These are phyloP conservation scores for Sugiyamaella qingdaonensis DNA, from an alignment of 805 yeast species.

Conservation along the genomic window DNA sequence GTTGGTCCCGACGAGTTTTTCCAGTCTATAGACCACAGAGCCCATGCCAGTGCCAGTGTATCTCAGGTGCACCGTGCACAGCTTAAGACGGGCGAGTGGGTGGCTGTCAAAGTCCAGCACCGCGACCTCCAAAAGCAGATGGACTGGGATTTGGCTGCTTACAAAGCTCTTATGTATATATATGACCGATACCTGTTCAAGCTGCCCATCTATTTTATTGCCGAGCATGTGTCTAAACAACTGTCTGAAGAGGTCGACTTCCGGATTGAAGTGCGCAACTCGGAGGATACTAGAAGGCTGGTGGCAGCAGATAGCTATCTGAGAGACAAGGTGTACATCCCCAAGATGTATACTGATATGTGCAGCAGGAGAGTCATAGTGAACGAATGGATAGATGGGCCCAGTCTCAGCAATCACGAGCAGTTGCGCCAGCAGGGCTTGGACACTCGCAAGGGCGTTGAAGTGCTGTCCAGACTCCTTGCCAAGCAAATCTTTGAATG, in stretches of 20 bases:
- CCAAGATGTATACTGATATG: slow-evolving; percentile 44
- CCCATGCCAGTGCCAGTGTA: slow-evolving; percentile 77
- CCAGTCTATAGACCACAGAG: slow-evolving; percentile 47
- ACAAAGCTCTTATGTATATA: slow-evolving; percentile 45
- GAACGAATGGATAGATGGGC: slow-evolving; percentile 77
- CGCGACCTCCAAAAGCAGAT: slow-evolving; percentile 58
- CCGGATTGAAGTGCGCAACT: slow-evolving; percentile 51
- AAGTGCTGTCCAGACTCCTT: slow-evolving; percentile 47
- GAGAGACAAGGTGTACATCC: slow-evolving; percentile 48
- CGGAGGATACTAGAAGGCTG: slow-evolving; percentile 37
- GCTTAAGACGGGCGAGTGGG: slow-evolving; percentile 60
- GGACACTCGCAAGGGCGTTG: slow-evolving; percentile 43
- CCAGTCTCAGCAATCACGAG: slow-evolving; percentile 46
- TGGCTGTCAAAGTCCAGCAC: slow-evolving; percentile 92
- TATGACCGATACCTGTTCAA: slow-evolving; percentile 55
- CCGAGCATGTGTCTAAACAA: slow-evolving; percentile 54
- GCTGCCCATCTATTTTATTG: slow-evolving; percentile 56
- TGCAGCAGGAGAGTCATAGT: slow-evolving; percentile 52
- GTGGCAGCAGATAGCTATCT: slow-evolving; percentile 44
- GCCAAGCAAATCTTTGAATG: slow-evolving; percentile 59
- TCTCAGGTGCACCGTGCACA: slow-evolving; percentile 86
- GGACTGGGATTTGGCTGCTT: slow-evolving; percentile 57
- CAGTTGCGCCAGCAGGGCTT: slow-evolving; percentile 38
- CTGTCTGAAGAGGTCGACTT: slow-evolving; percentile 62
- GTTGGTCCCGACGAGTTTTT: slow-evolving; percentile 41